These are phyloP conservation scores for Corymbia calophylla DNA, from an alignment of 441 rosid genomes.

Conservation along the genomic window DNA sequence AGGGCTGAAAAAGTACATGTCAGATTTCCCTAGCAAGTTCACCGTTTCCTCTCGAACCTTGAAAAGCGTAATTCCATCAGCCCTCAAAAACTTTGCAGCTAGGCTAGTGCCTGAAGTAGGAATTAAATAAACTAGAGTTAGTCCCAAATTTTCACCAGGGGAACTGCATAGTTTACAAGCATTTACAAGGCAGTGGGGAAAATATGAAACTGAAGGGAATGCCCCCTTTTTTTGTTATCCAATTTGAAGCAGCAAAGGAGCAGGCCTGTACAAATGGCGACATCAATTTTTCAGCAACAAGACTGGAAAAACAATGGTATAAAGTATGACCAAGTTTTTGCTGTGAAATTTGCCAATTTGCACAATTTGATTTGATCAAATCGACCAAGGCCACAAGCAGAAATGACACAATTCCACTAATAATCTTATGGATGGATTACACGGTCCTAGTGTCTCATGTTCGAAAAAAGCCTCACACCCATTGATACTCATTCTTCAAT, in stretches of 20 bases:
- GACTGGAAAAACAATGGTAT: not conserved
- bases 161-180: not conserved
- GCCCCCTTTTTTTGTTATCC: not conserved
- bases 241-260: not conserved
- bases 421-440: not conserved
- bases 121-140: not conserved
- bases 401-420: not conserved
- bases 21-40: slow-evolving; percentile 71
- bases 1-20: slow-evolving; percentile 61
- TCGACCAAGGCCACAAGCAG: not conserved
- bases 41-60: slow-evolving; percentile 67
- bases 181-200: not conserved
- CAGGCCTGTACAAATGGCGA: not conserved
- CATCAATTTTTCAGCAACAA: not conserved
- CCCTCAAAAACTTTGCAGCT: slow-evolving; percentile 81
- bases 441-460: not conserved
- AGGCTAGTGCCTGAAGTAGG: slow-evolving; percentile 53
- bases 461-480: not conserved
- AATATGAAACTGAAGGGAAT: not conserved
- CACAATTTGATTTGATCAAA: not conserved
- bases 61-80: slow-evolving; percentile 58
- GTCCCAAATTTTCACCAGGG: not conserved
- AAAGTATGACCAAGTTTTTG: not conserved
- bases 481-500: not conserved
- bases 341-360: not conserved